Evolutionary conservation across 768 basidiomycete genomes (phyloP).

Genomic region (Saitozyma podzolica): DNA sequence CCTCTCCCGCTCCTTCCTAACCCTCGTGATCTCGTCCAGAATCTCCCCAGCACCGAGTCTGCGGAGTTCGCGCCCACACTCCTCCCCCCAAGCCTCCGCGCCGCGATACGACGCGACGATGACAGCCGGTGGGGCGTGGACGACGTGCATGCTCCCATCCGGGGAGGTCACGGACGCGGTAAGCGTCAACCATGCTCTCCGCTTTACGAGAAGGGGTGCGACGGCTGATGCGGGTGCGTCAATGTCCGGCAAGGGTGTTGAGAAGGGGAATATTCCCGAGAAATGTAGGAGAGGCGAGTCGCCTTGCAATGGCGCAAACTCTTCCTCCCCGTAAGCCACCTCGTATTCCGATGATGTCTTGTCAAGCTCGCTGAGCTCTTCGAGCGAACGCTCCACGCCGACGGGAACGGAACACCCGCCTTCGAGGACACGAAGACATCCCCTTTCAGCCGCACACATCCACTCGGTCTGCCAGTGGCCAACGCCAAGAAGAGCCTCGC

Average conservation of each 20-base stretch:
- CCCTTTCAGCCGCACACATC: slow-evolving; percentile 79
- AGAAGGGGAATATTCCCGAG: slow-evolving; percentile 17
- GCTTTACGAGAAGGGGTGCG: slow-evolving; percentile 13
- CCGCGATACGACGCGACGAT: slow-evolving; percentile 60
- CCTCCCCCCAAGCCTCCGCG: slow-evolving; percentile 68
- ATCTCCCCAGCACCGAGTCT: slow-evolving; percentile 73
- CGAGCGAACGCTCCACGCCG: slow-evolving; percentile 65
- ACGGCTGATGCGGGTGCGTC: slow-evolving; percentile 5
- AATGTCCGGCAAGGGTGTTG: slow-evolving; percentile 4
- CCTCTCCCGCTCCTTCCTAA: slow-evolving; percentile 61
- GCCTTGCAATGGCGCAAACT: slow-evolving; percentile 14
- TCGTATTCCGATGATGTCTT: no score
- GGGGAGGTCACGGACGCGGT: slow-evolving; percentile 83
- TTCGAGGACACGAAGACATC: slow-evolving; percentile 82
- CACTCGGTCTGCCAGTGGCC: slow-evolving; percentile 77
- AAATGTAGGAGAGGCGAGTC: slow-evolving; percentile 41
- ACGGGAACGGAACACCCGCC: slow-evolving; percentile 98
- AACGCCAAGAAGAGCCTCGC: slow-evolving; percentile 65
- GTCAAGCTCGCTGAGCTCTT: no score
- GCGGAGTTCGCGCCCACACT: slow-evolving; percentile 66
- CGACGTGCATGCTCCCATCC: slow-evolving; percentile 70
- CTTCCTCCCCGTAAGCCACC: slow-evolving; percentile 10
- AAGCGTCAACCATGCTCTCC: slow-evolving; percentile 59
- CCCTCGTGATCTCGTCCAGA: slow-evolving; percentile 75
- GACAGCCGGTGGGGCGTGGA: slow-evolving; percentile 61